Evolutionary conservation across 2,329 filamentous ascomycete genomes (phyloP).

Genomic region (Zymoseptoria crescenta): DNA sequence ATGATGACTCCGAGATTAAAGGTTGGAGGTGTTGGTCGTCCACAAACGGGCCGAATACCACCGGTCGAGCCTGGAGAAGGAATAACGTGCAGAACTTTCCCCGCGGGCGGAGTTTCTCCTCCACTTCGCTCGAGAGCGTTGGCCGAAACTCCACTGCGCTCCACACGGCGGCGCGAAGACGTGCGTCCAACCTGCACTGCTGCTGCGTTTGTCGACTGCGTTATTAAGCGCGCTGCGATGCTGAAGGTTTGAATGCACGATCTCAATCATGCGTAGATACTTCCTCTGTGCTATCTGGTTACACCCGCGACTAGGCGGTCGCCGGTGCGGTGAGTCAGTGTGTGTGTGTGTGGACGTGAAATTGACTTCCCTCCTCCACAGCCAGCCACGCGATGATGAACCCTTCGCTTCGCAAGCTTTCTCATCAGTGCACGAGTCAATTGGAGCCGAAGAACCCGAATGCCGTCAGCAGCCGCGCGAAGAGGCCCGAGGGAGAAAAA

Average conservation of each 20-base stretch:
- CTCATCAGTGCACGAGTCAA: background rate
- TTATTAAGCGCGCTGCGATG: too few relatives aligned
- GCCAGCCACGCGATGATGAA: background rate
- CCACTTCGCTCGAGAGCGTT: background rate
- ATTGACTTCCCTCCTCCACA: background rate
- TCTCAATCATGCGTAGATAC: background rate
- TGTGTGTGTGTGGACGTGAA: background rate
- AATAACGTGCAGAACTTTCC: too few relatives aligned
- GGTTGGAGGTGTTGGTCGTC: background rate
- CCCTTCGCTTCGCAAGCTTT: background rate
- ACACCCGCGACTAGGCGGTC: background rate
- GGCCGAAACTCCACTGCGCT: background rate
- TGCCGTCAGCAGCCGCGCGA: background rate
- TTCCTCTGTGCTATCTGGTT: background rate
- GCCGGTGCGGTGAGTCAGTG: too few relatives aligned
- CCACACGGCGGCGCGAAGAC: background rate
- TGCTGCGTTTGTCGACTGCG: too few relatives aligned
- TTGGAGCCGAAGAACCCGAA: background rate
- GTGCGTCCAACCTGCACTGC: too few relatives aligned
- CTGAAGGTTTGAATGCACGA: background rate
- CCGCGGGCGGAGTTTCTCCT: background rate
- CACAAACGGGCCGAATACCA: background rate
- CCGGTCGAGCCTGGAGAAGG: background rate
- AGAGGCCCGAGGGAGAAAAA: too few relatives aligned
- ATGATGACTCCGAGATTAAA: too few relatives aligned